Conservation (phyloP, 2,329 filamentous ascomycete species). For the Pseudopyricularia javanii region DNA sequence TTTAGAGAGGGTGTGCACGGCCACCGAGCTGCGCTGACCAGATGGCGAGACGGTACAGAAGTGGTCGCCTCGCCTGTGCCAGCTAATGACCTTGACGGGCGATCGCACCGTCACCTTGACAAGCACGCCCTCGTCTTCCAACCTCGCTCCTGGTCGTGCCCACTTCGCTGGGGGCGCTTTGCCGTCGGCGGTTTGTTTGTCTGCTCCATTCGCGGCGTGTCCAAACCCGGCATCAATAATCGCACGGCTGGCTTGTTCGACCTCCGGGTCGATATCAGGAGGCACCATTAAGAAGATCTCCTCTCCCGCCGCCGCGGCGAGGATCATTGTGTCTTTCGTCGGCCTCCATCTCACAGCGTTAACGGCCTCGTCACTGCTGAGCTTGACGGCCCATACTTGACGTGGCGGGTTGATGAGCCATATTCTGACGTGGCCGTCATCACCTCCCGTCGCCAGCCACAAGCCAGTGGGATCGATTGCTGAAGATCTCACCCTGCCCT, state of each 20-base stretch:
- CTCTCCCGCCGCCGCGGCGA: slow-evolving; percentile 76
- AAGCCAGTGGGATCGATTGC: slow-evolving; percentile 75
- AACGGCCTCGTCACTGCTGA: slow-evolving; percentile 69
- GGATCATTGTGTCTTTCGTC: slow-evolving; percentile 63
- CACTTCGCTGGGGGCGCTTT: slow-evolving; percentile 74
- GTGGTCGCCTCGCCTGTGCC: slow-evolving; percentile 92
- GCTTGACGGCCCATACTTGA: slow-evolving; percentile 72
- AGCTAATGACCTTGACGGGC: slow-evolving; percentile 76
- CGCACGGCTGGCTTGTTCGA: slow-evolving; percentile 63
- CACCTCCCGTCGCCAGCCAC: slow-evolving; percentile 83
- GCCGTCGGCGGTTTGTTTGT: slow-evolving; percentile 39
- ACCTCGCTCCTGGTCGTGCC: slow-evolving; percentile 61
- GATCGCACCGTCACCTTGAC: slow-evolving; percentile 71
- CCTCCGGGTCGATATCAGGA: slow-evolving; percentile 55
- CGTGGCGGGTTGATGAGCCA: slow-evolving; percentile 83
- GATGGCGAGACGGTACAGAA: slow-evolving; percentile 81
- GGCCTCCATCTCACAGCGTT: slow-evolving; percentile 86
- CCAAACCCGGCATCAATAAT: slow-evolving; percentile 85
- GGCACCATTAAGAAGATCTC: slow-evolving; percentile 78
- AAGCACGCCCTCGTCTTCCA: slow-evolving; percentile 68
- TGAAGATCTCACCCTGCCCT: slow-evolving; percentile 75
- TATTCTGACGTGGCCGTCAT: slow-evolving; percentile 83
- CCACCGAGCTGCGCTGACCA: slow-evolving; percentile 67
- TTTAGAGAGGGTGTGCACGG: slow-evolving; percentile 90
- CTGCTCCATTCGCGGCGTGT: slow-evolving; percentile 57